These are phyloP conservation scores for Nosema bombycis DNA, from an alignment of 371 early-diverging fungal species.

Conservation along the genomic window DNA sequence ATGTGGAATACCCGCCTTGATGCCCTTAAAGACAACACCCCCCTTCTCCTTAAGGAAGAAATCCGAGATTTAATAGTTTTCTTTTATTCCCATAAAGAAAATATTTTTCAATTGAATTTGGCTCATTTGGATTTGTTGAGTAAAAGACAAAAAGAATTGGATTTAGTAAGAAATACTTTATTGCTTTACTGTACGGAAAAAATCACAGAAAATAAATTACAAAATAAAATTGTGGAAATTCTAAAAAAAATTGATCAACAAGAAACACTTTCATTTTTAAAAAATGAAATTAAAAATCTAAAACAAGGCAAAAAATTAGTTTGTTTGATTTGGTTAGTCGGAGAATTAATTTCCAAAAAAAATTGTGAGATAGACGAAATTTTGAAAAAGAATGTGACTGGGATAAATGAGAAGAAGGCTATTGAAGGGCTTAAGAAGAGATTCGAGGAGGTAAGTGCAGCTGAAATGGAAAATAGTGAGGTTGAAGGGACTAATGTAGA, in stretches of 20 bases:
- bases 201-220: slow-evolving; percentile 30
- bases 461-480: background rate
- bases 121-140: background rate
- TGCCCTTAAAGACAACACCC: background rate
- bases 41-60: background rate
- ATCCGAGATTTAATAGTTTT: background rate
- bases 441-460: background rate
- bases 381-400: background rate
- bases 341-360: background rate
- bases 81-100: slow-evolving; percentile 8
- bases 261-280: background rate
- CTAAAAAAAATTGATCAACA: background rate
- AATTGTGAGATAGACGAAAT: background rate
- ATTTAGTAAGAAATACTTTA: background rate
- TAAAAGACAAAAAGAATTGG: background rate
- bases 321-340: background rate
- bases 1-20: slow-evolving; percentile 36
- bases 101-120: slow-evolving; percentile 4
- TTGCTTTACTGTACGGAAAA: slow-evolving; percentile 23
- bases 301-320: slow-evolving; percentile 23
- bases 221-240: slow-evolving; percentile 15
- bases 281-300: background rate
- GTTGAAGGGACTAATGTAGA: background rate
- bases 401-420: slow-evolving; percentile 28
- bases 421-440: slow-evolving; percentile 13